A percentile compares a stretch with the other conserved stretches of the same genome.
These are phyloP conservation scores for Pyrenophora teres DNA, from an alignment of 2,329 filamentous ascomycete species.

Conservation along the genomic window DNA sequence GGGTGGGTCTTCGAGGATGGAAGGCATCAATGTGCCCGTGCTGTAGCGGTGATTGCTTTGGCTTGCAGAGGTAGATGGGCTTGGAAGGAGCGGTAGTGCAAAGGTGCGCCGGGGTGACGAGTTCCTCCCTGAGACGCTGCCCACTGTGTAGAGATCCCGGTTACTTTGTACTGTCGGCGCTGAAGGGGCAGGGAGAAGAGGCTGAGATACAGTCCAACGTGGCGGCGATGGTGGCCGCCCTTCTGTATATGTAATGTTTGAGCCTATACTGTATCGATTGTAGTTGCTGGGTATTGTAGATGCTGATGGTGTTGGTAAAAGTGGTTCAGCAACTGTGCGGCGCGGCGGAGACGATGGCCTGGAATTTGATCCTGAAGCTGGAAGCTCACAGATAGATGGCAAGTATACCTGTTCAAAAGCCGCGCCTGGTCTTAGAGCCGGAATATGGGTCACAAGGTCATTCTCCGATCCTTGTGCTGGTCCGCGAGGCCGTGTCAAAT, in stretches of 20 bases:
- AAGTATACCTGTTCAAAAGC: conserved; percentile 21
- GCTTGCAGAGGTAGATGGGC: conserved; percentile 37
- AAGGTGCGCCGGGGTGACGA: conserved; percentile 26
- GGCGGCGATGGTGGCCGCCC: conserved; percentile 24
- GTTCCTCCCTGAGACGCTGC: not conserved
- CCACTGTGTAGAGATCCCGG: conserved; percentile 18
- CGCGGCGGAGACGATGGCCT: conserved; percentile 21
- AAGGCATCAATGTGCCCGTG: conserved; percentile 36
- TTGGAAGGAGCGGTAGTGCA: conserved; percentile 36
- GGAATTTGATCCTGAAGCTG: conserved; percentile 17
- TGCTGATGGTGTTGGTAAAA: conserved; percentile 40
- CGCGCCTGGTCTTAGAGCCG: conserved; percentile 27
- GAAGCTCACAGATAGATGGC: conserved; percentile 27
- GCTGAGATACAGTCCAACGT: conserved; percentile 32
- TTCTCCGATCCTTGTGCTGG: conserved; percentile 17
- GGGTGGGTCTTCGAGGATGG: conserved; percentile 38
- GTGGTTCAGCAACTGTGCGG: conserved; percentile 35
- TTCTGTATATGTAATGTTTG: conserved; percentile 34
- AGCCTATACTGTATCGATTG: conserved; percentile 28
- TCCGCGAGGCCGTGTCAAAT: conserved; percentile 33
- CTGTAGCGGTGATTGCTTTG: conserved; percentile 27
- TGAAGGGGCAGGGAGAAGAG: conserved; percentile 39
- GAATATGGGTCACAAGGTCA: conserved; percentile 40
- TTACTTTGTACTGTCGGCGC: conserved; percentile 33
- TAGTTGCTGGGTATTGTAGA: conserved; percentile 32